phyloP scores from a whole-genome alignment of 2,329 filamentous ascomycete genomes.

The Periglandula ipomoeae region DNA sequence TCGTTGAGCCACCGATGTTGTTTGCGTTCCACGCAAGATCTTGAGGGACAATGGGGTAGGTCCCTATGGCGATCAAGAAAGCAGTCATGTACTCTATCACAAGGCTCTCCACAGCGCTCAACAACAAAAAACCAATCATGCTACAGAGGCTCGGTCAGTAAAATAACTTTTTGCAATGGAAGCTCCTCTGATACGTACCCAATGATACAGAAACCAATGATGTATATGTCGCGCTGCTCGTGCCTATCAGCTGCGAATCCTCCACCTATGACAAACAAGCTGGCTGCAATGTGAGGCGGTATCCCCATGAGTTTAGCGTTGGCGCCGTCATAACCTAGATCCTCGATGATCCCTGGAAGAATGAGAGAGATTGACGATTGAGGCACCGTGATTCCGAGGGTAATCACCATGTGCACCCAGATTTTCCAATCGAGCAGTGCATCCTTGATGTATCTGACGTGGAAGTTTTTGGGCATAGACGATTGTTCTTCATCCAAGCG shows the following conservation, averaged over 20 bases:
- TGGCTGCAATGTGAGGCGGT: conserved; percentile 28
- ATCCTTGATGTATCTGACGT: conserved; percentile 43
- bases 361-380: conserved; percentile 30
- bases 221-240: conserved; percentile 28
- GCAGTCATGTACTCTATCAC: conserved; percentile 38
- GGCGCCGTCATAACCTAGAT: conserved; percentile 27
- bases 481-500: conserved; percentile 35
- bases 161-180: neutral
- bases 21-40: conserved; percentile 51
- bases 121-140: conserved; percentile 24
- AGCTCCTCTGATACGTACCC: conserved; percentile 18
- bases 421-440: conserved; percentile 52
- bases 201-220: conserved; percentile 26
- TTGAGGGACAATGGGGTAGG: conserved; percentile 46
- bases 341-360: conserved; percentile 27
- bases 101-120: conserved; percentile 23
- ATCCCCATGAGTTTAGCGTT: conserved; percentile 29
- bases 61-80: conserved; percentile 29
- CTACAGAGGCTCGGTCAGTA: conserved; percentile 9
- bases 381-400: conserved; percentile 44
- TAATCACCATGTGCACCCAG: conserved; percentile 49
- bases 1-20: conserved; percentile 46
- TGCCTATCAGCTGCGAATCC: conserved; percentile 35
- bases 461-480: conserved; percentile 45
- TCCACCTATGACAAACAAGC: conserved; percentile 24